Base-by-base conservation (phyloP, 2,329 filamentous ascomycete genomes). In the Sporothrix brunneoviolacea region DNA sequence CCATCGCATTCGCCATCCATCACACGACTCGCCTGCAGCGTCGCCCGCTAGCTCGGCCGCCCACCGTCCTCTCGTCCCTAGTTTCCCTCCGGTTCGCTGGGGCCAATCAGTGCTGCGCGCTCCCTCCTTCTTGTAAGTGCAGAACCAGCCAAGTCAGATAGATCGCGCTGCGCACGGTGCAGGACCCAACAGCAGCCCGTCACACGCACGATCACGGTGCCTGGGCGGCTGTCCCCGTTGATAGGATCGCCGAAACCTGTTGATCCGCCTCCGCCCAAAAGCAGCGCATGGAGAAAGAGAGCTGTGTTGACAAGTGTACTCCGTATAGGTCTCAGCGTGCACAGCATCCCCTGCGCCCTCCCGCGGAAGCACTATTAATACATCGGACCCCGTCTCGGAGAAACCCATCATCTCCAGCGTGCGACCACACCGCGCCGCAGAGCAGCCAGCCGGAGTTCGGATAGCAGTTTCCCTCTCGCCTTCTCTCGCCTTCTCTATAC, bases 31-130 rank as follows among this genome's bases (percentile, higher is more conserved):
- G n/a, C 24, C 30, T 35, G 28, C 49, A 36, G 28, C 49, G 36
- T 19, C 21, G 12, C 21, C 45, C 41, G 12, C 30, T 24, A 30
- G 35, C 36, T 35, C 41, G 7, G n/a, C 45, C 24, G 27, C 35
- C 18, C 43, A 47, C 44, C 16, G 35, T 47, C 18, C 44, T 38
- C 36, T 38, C 22, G 16, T 33, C 32, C 35, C n/a, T n/a, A n/a
- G n/a, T n/a, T n/a, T n/a, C n/a, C n/a, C n/a, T n/a, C n/a, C n/a
- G n/a, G n/a, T n/a, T n/a, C 13, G 35, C 40, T 10, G 32, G n/a
- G 15, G 15, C 53, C 45, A 48, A 52, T 41, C 53, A 52, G 48
- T 54, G 48, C 48, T 44, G 42, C 35, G 33, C 51, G 43, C 51
- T 48, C 37, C 12, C 30, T 48, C 7, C 19, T 43, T 38, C 24